Conservation (phyloP, 202 grass and related monocot genomes). For the Zizania palustris region DNA sequence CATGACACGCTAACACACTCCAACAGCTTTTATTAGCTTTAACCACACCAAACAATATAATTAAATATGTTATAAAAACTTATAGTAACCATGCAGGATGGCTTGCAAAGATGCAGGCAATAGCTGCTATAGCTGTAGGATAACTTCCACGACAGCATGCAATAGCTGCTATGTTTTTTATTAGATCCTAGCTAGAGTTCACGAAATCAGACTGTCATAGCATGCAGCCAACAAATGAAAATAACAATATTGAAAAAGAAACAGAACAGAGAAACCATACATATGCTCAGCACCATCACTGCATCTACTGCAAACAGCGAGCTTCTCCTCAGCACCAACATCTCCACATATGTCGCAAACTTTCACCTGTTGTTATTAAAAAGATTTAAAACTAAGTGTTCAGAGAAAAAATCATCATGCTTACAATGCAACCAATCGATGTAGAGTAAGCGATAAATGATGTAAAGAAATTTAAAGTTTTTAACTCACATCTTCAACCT, state of each 20-base stretch:
- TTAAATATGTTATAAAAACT: not conserved
- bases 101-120: not conserved
- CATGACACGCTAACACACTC: no score
- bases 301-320: constrained; percentile 63
- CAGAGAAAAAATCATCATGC: not conserved
- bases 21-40: not conserved
- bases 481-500: constrained; percentile 51
- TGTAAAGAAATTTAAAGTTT: constrained; percentile 16
- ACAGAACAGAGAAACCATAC: constrained; percentile 43
- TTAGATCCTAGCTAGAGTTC: not conserved
- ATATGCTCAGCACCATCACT: constrained; percentile 77
- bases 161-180: not conserved
- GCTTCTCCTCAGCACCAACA: constrained; percentile 59
- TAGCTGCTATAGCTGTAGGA: no score
- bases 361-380: constrained; percentile 51
- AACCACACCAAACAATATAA: not conserved
- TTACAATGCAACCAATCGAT: not conserved
- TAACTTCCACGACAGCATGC: no score
- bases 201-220: not conserved
- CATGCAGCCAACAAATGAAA: not conserved
- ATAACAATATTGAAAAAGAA: not conserved
- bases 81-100: not conserved
- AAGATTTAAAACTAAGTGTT: not conserved
- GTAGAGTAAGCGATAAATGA: not conserved
- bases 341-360: constrained; percentile 83